Conservation (phyloP, 768 basidiomycete genomes). For the Albatrellus ellisii region DNA sequence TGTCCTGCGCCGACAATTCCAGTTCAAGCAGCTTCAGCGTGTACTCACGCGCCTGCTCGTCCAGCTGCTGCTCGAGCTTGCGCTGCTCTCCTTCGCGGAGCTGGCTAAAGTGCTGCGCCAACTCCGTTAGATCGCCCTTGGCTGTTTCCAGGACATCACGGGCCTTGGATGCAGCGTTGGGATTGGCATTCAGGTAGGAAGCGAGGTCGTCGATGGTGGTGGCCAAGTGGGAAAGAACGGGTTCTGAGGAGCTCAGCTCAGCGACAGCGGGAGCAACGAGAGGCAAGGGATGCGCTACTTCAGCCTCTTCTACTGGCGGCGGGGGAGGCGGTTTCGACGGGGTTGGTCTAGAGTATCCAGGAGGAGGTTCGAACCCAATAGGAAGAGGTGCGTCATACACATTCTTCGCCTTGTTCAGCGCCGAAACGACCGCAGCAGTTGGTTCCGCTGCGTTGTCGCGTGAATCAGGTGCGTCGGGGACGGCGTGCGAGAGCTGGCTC, state of each 20-base stretch:
- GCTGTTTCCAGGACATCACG: conserved; percentile 69
- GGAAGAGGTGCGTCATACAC: conserved; percentile 69
- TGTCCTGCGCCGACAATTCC: conserved; percentile 78
- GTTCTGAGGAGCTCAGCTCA: conserved; percentile 63
- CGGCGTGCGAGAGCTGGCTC: conserved; percentile 15
- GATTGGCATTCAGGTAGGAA: conserved; percentile 65
- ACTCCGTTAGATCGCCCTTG: conserved; percentile 63
- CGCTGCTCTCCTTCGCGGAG: conserved; percentile 69
- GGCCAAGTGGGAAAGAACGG: conserved; percentile 88
- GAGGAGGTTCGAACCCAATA: conserved; percentile 90
- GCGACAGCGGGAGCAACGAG: conserved; percentile 72
- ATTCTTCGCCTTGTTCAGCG: conserved; percentile 19
- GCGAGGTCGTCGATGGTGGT: conserved; percentile 88
- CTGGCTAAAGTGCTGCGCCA: conserved; percentile 65
- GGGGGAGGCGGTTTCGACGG: conserved; percentile 30
- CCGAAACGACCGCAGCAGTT: conserved; percentile 8
- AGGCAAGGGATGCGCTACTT: conserved; percentile 41
- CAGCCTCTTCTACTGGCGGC: conserved; percentile 14
- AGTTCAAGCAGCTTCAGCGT: conserved; percentile 65
- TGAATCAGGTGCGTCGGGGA: conserved; percentile 17
- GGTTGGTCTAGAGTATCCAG: conserved; percentile 62
- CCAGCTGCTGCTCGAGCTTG: conserved; percentile 51
- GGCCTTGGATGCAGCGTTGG: conserved; percentile 52
- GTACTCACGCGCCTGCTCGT: conserved; percentile 80
- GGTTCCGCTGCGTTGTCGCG: conserved; percentile 11